Percentiles rank a stretch among this genome's conserved stretches.
Conservation (phyloP, 106 monocot genomes). For the Platanthera guangdongensis region DNA sequence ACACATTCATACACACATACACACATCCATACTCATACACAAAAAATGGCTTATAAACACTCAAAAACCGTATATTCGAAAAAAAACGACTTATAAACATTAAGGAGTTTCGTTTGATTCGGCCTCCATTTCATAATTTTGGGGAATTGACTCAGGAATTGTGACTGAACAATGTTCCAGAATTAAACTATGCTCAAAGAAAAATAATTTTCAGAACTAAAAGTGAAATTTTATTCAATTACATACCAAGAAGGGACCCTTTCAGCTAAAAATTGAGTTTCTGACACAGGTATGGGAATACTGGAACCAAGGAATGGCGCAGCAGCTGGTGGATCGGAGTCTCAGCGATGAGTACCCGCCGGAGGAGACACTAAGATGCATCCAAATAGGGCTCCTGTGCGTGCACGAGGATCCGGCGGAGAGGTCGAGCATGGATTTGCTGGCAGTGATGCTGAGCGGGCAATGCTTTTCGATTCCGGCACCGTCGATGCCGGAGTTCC, state of each 20-base stretch:
- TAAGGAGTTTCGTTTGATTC: too few species aligned
- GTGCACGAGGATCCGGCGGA: slow-evolving; percentile 12
- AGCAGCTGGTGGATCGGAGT: slow-evolving; percentile 7
- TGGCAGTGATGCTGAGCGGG: slow-evolving; percentile 6
- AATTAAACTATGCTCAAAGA: not conserved
- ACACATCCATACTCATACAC: too few species aligned
- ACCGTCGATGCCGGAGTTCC: slow-evolving; percentile 7
- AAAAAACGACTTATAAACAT: too few species aligned
- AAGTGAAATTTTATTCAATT: too few species aligned
- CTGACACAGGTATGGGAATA: slow-evolving; percentile 10
- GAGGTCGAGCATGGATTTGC: slow-evolving; percentile 10
- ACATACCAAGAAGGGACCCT: too few species aligned
- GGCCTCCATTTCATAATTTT: too few species aligned
- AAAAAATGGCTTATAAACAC: too few species aligned
- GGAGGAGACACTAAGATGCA: slow-evolving; percentile 7
- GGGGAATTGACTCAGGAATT: too few species aligned
- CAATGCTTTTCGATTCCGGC: not conserved
- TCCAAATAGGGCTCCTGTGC: slow-evolving; percentile 19
- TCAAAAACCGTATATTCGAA: too few species aligned
- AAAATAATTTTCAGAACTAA: too few species aligned
- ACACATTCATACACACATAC: too few species aligned
- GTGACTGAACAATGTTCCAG: not conserved
- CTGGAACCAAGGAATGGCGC: slow-evolving; percentile 9
- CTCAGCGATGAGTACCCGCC: not conserved
- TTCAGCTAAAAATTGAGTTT: not conserved